phyloP scores from a whole-genome alignment of 306 rosid species.

The Aeschynomene evenia region DNA sequence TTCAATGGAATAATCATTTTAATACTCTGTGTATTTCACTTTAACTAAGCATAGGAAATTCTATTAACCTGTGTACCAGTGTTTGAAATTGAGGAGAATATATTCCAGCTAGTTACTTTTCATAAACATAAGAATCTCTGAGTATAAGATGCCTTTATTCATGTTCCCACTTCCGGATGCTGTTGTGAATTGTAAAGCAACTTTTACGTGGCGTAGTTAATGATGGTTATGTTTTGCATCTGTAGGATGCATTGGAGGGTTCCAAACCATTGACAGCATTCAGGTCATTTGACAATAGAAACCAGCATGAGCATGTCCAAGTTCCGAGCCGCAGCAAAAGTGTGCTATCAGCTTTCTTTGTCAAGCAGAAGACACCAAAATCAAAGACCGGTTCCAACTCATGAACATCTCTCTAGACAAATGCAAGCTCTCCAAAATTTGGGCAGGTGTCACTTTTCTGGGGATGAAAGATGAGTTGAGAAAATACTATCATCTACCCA shows the following conservation, averaged over 20 bases:
- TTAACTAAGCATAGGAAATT: neutral
- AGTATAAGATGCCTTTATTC: neutral
- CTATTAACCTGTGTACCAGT: neutral
- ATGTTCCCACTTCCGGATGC: neutral
- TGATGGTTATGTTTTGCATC: conserved; percentile 7
- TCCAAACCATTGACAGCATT: conserved; percentile 50
- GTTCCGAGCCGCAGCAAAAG: conserved; percentile 83
- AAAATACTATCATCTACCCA: conserved; percentile 17
- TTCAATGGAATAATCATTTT: too few relatives aligned
- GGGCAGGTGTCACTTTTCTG: conserved; percentile 6
- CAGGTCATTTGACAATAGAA: conserved; percentile 71
- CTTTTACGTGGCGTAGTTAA: neutral
- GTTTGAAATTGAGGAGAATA: neutral
- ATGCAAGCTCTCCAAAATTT: conserved; percentile 20
- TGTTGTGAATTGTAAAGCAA: neutral
- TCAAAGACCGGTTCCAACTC: conserved; percentile 51
- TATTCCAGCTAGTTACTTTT: neutral
- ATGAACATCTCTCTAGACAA: conserved; percentile 31
- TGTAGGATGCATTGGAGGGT: conserved; percentile 64
- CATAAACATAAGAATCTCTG: neutral
- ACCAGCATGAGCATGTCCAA: conserved; percentile 37
- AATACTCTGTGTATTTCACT: too few relatives aligned
- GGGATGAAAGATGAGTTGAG: neutral
- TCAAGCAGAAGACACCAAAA: conserved; percentile 56
- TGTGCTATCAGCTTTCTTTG: conserved; percentile 78